Percentiles rank a stretch among this genome's conserved stretches.
Evolutionary conservation across 225 moss, liverwort and hornwort species (phyloP).

Genomic region (Antitrichia curtipendula): DNA sequence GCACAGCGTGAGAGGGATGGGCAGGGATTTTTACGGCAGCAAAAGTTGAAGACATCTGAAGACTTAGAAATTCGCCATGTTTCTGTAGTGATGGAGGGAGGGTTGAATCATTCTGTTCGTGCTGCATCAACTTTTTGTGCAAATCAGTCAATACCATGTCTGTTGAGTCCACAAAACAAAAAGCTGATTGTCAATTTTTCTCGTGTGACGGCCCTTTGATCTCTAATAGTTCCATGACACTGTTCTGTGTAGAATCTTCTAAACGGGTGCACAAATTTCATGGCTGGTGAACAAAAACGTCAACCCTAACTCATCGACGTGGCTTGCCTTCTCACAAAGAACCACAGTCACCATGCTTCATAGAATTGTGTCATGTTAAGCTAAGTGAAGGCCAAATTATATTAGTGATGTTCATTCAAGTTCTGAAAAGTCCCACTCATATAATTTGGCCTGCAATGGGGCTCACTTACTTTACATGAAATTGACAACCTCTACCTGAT

Average conservation of each 20-base stretch:
- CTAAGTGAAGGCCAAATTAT: not conserved
- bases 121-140: not conserved
- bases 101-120: not conserved
- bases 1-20: not conserved
- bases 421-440: too few species aligned
- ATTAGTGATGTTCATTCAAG: too few species aligned
- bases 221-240: not conserved
- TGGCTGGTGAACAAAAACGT: not conserved
- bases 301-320: not conserved
- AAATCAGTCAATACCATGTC: not conserved
- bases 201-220: not conserved
- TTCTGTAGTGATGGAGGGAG: not conserved
- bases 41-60: not conserved
- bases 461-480: not conserved
- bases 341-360: not conserved
- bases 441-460: not conserved
- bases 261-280: not conserved
- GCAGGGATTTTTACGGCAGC: not conserved
- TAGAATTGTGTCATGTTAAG: not conserved
- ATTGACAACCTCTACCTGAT: too few species aligned
- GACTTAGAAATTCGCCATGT: not conserved
- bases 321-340: not conserved
- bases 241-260: not conserved
- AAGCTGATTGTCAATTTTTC: not conserved
- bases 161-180: not conserved